phyloP scores from a whole-genome alignment of 345 rosid genomes.

The Salix exigua region DNA sequence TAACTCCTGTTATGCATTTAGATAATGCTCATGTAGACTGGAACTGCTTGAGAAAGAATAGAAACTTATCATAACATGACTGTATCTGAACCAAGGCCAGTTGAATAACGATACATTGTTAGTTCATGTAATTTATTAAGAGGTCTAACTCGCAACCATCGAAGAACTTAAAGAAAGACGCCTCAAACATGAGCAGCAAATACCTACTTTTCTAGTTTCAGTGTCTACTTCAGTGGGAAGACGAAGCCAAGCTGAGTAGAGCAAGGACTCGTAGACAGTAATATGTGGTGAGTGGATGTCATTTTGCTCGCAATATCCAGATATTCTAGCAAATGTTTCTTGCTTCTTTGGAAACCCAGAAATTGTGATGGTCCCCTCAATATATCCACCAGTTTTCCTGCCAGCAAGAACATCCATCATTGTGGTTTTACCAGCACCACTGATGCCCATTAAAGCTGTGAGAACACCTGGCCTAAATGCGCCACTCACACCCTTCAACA shows the following conservation, averaged over 20 bases:
- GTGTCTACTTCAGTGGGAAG: slow-evolving; percentile 44
- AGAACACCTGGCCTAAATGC: slow-evolving; percentile 84
- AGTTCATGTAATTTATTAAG: too few species aligned
- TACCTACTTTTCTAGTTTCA: slow-evolving; percentile 47
- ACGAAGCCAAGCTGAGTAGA: slow-evolving; percentile 77
- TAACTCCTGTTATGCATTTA: too few species aligned
- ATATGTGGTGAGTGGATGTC: slow-evolving; percentile 79
- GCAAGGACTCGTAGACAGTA: slow-evolving; percentile 67
- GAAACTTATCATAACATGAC: too few species aligned
- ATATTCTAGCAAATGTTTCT: slow-evolving; percentile 75
- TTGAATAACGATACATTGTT: too few species aligned
- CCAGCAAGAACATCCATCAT: slow-evolving; percentile 88
- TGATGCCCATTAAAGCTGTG: slow-evolving; percentile 73
- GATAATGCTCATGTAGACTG: too few species aligned
- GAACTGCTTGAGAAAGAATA: too few species aligned
- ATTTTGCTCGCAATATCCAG: slow-evolving; percentile 75
- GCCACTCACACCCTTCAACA: slow-evolving; percentile 69
- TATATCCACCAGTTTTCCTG: slow-evolving; percentile 74
- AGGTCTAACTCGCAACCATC: too few species aligned
- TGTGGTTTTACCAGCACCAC: slow-evolving; percentile 86
- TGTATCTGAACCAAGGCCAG: too few species aligned
- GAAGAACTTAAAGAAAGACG: background rate
- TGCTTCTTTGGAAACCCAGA: slow-evolving; percentile 78
- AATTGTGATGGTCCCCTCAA: slow-evolving; percentile 57
- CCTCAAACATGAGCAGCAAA: background rate